phyloP scores from a whole-genome alignment of 2,329 filamentous ascomycete genomes.

The Aspergillus sp. region DNA sequence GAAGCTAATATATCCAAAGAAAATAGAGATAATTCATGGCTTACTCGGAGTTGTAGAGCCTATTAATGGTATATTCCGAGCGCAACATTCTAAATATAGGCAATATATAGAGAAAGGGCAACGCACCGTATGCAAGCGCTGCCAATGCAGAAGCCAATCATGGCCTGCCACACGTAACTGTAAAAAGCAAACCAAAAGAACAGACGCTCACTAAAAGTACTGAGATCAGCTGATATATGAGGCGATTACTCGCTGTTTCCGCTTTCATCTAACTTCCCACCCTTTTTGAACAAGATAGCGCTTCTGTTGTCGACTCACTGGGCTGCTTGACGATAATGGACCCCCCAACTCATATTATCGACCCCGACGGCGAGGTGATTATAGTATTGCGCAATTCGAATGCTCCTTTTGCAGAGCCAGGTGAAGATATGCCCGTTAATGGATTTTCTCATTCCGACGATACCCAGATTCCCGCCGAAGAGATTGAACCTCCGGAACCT shows the following conservation, averaged over 20 bases:
- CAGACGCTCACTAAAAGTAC: background rate
- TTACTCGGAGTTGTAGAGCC: too few relatives aligned
- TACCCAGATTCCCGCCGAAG: background rate
- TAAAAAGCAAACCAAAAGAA: background rate
- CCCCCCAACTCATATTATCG: constrained; percentile 1
- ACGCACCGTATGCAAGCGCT: background rate
- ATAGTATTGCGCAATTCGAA: background rate
- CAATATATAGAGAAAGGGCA: too few relatives aligned
- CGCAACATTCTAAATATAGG: too few relatives aligned
- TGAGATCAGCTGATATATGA: background rate
- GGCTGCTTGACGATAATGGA: background rate
- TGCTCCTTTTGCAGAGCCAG: background rate
- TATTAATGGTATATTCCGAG: too few relatives aligned
- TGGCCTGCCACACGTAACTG: background rate
- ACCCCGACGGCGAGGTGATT: constrained; percentile 6
- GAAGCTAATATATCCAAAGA: too few relatives aligned
- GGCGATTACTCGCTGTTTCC: background rate
- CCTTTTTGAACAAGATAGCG: background rate
- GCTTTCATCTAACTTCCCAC: background rate
- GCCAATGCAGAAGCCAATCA: background rate
- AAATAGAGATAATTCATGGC: too few relatives aligned
- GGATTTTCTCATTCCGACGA: background rate
- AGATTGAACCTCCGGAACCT: background rate
- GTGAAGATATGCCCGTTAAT: background rate
- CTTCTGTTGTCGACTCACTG: background rate